Conservation (phyloP, 805 yeast species). For the Candida bentonensis region DNA sequence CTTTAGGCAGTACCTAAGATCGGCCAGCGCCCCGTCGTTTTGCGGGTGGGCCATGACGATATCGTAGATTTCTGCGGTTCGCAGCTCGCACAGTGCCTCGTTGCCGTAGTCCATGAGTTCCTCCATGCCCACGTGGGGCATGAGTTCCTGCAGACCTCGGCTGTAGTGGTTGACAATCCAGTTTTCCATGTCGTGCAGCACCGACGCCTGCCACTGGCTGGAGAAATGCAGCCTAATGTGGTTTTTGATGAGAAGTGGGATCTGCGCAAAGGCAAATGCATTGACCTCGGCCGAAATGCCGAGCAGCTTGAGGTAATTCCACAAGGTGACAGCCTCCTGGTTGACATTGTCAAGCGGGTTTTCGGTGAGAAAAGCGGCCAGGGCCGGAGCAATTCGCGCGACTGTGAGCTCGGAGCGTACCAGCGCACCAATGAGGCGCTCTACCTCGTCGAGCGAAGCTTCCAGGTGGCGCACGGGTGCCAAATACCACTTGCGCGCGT, state of each 20-base stretch:
- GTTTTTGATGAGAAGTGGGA: slow-evolving; percentile 9
- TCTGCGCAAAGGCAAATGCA: neutral
- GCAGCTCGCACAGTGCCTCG: slow-evolving; percentile 21
- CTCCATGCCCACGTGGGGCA: neutral
- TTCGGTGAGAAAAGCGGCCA: neutral
- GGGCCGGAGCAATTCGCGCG: neutral
- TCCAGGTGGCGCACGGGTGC: neutral
- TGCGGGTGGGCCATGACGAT: slow-evolving; percentile 41
- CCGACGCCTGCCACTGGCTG: slow-evolving; percentile 6
- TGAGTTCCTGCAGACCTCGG: slow-evolving; percentile 3
- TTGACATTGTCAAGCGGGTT: neutral
- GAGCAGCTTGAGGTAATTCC: neutral
- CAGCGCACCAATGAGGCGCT: neutral
- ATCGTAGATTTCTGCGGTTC: slow-evolving; percentile 46
- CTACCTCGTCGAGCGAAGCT: neutral
- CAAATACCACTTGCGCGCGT: neutral
- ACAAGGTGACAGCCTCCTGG: neutral
- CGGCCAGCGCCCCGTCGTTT: slow-evolving; percentile 39
- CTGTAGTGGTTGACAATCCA: slow-evolving; percentile 8
- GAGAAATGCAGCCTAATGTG: slow-evolving; percentile 7
- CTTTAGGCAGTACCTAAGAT: slow-evolving; percentile 38
- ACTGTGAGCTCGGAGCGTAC: neutral
- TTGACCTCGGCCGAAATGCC: neutral
- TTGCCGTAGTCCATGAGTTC: slow-evolving; percentile 6
- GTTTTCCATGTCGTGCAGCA: slow-evolving; percentile 3